Evolutionary conservation across 495 filamentous ascomycete species (phyloP).

Genomic region (Hyaloscypha variabilis): DNA sequence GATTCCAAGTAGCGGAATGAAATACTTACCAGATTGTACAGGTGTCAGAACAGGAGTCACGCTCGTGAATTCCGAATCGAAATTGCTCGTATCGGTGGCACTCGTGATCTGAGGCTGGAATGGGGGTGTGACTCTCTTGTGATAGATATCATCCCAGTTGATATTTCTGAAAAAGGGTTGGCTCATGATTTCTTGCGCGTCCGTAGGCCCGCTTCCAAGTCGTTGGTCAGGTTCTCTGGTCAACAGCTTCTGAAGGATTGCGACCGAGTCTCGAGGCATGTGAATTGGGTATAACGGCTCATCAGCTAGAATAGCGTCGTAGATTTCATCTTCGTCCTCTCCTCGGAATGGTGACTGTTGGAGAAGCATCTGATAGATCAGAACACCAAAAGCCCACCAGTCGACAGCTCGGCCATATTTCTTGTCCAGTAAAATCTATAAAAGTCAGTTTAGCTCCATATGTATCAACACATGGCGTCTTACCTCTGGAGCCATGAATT

Average conservation of each 20-base stretch:
- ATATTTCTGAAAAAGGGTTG: slow-evolving; percentile 98
- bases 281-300: slow-evolving; percentile 98
- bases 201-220: slow-evolving; percentile 91
- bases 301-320: slow-evolving; percentile 97
- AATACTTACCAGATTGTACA: slow-evolving; percentile 87
- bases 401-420: slow-evolving; percentile 99
- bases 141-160: slow-evolving; percentile 98
- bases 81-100: slow-evolving; percentile 97
- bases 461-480: slow-evolving; percentile 26
- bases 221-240: slow-evolving; percentile 93
- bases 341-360: slow-evolving; percentile 99
- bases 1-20: slow-evolving; percentile 20
- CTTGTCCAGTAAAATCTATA: slow-evolving; percentile 95
- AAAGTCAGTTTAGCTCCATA: slow-evolving; percentile 24
- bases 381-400: slow-evolving; percentile 99
- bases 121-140: slow-evolving; percentile 87
- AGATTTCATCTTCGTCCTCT: slow-evolving; percentile 99
- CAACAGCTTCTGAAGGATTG: slow-evolving; percentile 95
- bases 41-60: slow-evolving; percentile 97
- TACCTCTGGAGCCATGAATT: slow-evolving; percentile 99
- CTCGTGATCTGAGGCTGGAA: slow-evolving; percentile 88
- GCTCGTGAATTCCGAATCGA: slow-evolving; percentile 97
- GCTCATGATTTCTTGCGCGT: slow-evolving; percentile 99
- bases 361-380: slow-evolving; percentile 99
- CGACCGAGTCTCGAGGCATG: slow-evolving; percentile 98